phyloP scores from a whole-genome alignment of 176 grass and related monocot genomes.

The Thalia dealbata region DNA sequence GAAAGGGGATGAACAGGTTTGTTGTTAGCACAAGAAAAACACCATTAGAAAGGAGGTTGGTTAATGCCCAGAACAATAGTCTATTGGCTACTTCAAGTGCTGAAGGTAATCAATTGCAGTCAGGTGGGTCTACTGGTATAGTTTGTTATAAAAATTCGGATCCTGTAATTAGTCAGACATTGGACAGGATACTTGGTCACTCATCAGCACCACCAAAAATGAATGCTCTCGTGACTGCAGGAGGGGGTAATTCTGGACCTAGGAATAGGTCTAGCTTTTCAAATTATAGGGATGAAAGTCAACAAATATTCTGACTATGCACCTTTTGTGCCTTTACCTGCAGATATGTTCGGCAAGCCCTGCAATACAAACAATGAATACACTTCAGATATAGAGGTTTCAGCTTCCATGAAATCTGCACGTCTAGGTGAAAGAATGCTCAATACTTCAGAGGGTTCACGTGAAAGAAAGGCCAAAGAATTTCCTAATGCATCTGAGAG shows the following conservation, averaged over 20 bases:
- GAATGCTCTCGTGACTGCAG: slow-evolving; percentile 21
- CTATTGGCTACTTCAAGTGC: neutral
- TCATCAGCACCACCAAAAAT: slow-evolving; percentile 21
- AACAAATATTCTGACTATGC: slow-evolving; percentile 36
- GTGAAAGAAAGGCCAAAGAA: slow-evolving; percentile 12
- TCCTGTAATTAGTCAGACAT: slow-evolving; percentile 59
- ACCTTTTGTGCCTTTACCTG: slow-evolving; percentile 65
- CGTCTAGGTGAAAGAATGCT: neutral
- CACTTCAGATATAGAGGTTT: slow-evolving; percentile 9
- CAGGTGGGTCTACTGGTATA: slow-evolving; percentile 3
- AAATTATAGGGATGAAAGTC: slow-evolving; percentile 15
- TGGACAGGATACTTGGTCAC: slow-evolving; percentile 79
- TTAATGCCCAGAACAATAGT: slow-evolving; percentile 32
- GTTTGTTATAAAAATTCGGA: slow-evolving; percentile 18
- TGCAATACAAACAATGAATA: slow-evolving; percentile 26
- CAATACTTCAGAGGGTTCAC: neutral
- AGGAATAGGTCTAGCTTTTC: slow-evolving; percentile 6
- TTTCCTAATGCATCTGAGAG: slow-evolving; percentile 26
- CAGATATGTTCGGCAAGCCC: slow-evolving; percentile 60
- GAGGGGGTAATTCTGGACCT: slow-evolving; percentile 17
- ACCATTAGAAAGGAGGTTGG: slow-evolving; percentile 52
- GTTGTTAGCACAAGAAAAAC: slow-evolving; percentile 59
- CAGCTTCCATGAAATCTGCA: slow-evolving; percentile 9
- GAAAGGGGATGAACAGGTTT: slow-evolving; percentile 63
- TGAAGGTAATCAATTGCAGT: slow-evolving; percentile 5